Conservation (phyloP, 768 basidiomycete species). For the Phanerochaete carnosa region DNA sequence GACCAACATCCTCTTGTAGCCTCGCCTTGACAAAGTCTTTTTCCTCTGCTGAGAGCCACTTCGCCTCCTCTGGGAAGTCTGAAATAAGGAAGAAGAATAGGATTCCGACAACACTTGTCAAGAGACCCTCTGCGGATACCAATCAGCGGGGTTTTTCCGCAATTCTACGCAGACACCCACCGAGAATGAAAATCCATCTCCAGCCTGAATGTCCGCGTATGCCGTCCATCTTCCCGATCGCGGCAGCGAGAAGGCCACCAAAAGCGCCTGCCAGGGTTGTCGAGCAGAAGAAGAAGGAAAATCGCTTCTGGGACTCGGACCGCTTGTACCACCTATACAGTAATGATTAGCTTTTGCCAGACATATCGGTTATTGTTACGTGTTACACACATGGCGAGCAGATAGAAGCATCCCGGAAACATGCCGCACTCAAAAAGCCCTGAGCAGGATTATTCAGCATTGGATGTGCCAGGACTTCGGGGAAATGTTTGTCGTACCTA, state of each 20-base stretch:
- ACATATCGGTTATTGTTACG: neutral
- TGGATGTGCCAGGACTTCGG: neutral
- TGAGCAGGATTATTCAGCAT: neutral
- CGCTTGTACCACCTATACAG: conserved; percentile 32
- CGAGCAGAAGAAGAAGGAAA: conserved; percentile 36
- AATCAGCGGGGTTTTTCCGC: neutral
- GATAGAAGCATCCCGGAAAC: conserved; percentile 32
- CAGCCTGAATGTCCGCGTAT: conserved; percentile 26
- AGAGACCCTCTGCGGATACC: conserved; percentile 27
- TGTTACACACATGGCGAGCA: conserved; percentile 24
- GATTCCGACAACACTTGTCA: conserved; percentile 32
- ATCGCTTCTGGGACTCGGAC: conserved; percentile 32
- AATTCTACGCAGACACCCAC: conserved; percentile 8
- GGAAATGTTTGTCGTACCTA: conserved; percentile 20
- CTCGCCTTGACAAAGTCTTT: conserved; percentile 27
- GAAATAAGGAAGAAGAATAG: conserved; percentile 33
- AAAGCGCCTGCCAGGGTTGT: conserved; percentile 38
- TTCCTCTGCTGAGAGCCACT: conserved; percentile 31
- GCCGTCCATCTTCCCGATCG: conserved; percentile 33
- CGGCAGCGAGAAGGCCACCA: conserved; percentile 30
- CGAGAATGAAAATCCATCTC: conserved; percentile 32
- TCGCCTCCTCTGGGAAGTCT: conserved; percentile 28
- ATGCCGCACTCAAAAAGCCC: conserved; percentile 26
- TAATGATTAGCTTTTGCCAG: neutral
- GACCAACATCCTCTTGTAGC: conserved; percentile 26